Percentiles rank a stretch among this genome's conserved stretches.
These are phyloP conservation scores for Seminavis robusta DNA, from an alignment of 108 stramenopile species.

Conservation along the genomic window DNA sequence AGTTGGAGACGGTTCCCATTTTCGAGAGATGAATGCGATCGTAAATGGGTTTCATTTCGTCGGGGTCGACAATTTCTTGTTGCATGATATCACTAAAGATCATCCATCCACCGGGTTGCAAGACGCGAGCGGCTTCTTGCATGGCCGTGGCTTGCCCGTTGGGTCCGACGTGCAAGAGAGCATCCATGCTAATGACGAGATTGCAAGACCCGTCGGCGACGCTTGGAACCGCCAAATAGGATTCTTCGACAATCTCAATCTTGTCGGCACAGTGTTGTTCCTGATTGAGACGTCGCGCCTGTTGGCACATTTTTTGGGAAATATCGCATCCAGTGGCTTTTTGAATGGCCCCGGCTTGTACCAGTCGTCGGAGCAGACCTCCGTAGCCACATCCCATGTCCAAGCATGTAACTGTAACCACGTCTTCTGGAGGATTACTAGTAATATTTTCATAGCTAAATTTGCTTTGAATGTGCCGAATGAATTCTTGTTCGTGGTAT, in stretches of 20 bases:
- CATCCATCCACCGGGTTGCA: slow-evolving; percentile 43
- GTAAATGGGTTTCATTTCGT: slow-evolving; percentile 32
- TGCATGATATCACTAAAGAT: slow-evolving; percentile 47
- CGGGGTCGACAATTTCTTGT: slow-evolving; percentile 11
- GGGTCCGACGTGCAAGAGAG: slow-evolving; percentile 44
- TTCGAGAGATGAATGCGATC: slow-evolving; percentile 38
- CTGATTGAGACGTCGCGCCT: slow-evolving; percentile 23
- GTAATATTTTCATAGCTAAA: slow-evolving; percentile 6
- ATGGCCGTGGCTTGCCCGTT: slow-evolving; percentile 31
- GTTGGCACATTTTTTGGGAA: slow-evolving; percentile 26
- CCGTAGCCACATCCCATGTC: slow-evolving; percentile 49
- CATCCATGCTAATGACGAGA: slow-evolving; percentile 35
- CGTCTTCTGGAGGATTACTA: too few relatives aligned
- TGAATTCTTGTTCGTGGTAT: slow-evolving; percentile 27
- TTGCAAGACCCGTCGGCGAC: slow-evolving; percentile 29
- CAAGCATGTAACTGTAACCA: slow-evolving; percentile 23
- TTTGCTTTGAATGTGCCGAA: slow-evolving; percentile 19
- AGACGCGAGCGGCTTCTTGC: slow-evolving; percentile 35
- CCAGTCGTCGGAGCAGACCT: slow-evolving; percentile 37
- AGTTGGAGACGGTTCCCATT: slow-evolving; percentile 43
- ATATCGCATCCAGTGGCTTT: slow-evolving; percentile 36
- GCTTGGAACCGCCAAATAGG: slow-evolving; percentile 30
- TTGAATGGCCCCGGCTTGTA: slow-evolving; percentile 26
- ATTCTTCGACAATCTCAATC: slow-evolving; percentile 33
- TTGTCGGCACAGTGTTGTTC: background rate